Evolutionary conservation across 805 yeast species (phyloP).

Genomic region (Monosporozyma yasuniensis): DNA sequence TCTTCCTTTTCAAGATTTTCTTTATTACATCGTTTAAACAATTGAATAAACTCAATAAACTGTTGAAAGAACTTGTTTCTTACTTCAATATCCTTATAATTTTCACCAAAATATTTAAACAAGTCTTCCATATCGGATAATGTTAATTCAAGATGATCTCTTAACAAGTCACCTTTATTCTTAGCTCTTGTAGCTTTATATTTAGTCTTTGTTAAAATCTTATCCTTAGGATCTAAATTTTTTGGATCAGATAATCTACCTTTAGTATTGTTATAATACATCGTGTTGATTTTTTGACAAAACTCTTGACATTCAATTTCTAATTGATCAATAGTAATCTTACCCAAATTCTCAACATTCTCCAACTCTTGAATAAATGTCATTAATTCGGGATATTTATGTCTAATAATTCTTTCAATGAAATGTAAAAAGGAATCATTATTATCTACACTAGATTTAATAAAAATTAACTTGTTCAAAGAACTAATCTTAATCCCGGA

Average conservation of each 20-base stretch:
- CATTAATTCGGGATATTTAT: constrained; percentile 55
- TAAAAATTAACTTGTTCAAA: constrained; percentile 57
- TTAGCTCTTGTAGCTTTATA: constrained; percentile 49
- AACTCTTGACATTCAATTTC: constrained; percentile 52
- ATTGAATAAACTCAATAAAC: constrained; percentile 49
- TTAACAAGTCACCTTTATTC: constrained; percentile 41
- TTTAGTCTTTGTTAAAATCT: constrained; percentile 43
- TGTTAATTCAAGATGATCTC: constrained; percentile 43
- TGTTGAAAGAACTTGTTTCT: constrained; percentile 54
- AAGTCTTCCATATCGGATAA: constrained; percentile 45
- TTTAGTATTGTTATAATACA: constrained; percentile 44
- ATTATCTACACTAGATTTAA: constrained; percentile 57
- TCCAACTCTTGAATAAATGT: constrained; percentile 52
- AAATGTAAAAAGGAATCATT: constrained; percentile 66
- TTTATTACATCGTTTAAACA: constrained; percentile 53
- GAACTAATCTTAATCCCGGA: constrained; percentile 64
- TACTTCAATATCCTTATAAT: constrained; percentile 42
- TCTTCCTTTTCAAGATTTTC: constrained; percentile 65
- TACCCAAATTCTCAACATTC: constrained; percentile 45
- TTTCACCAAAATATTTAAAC: constrained; percentile 69
- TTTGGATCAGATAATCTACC: constrained; percentile 60
- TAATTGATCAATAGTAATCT: constrained; percentile 54
- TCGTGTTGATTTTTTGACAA: constrained; percentile 40
- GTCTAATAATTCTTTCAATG: constrained; percentile 59
- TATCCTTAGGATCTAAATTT: constrained; percentile 59